phyloP scores from a whole-genome alignment of 257 asterid genomes.

The Plantago major region DNA sequence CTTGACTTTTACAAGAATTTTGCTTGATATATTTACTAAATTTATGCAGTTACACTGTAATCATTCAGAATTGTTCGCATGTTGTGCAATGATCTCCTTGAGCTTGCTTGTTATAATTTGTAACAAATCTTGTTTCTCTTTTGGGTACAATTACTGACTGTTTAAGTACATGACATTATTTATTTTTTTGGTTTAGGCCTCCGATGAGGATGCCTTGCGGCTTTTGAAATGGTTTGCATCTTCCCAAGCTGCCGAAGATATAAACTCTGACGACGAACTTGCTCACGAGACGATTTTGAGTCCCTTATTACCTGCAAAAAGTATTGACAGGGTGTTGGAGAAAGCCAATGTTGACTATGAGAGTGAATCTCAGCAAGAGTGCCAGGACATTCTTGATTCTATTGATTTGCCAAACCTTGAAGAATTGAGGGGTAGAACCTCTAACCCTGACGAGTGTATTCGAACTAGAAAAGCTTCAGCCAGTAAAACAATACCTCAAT shows the following conservation, averaged over 20 bases:
- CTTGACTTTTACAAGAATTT: too few relatives aligned
- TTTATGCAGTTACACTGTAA: neutral
- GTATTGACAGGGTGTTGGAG: conserved; percentile 62
- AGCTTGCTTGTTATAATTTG: neutral
- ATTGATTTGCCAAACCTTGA: conserved; percentile 44
- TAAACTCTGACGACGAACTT: conserved; percentile 96
- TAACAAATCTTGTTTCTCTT: conserved; percentile 4
- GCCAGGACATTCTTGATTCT: conserved; percentile 97
- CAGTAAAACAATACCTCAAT: conserved; percentile 57
- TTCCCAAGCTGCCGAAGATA: conserved; percentile 93
- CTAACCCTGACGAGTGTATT: conserved; percentile 25
- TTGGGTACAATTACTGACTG: conserved; percentile 2
- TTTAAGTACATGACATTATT: neutral
- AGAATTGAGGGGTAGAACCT: conserved; percentile 33
- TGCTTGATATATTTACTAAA: too few relatives aligned
- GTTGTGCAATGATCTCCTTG: neutral
- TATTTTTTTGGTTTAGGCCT: conserved; percentile 36
- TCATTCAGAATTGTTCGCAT: conserved; percentile 2
- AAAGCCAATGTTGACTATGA: conserved; percentile 76
- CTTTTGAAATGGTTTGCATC: conserved; percentile 97
- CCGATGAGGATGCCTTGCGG: conserved; percentile 73
- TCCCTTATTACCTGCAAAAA: conserved; percentile 69
- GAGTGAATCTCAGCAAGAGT: conserved; percentile 92
- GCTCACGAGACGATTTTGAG: conserved; percentile 68
- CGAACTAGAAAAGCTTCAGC: conserved; percentile 29